Evolutionary conservation across 805 yeast species (phyloP), one percentile per base, ranked within the genome.

Genomic region (Ogataea polymorpha): DNA sequence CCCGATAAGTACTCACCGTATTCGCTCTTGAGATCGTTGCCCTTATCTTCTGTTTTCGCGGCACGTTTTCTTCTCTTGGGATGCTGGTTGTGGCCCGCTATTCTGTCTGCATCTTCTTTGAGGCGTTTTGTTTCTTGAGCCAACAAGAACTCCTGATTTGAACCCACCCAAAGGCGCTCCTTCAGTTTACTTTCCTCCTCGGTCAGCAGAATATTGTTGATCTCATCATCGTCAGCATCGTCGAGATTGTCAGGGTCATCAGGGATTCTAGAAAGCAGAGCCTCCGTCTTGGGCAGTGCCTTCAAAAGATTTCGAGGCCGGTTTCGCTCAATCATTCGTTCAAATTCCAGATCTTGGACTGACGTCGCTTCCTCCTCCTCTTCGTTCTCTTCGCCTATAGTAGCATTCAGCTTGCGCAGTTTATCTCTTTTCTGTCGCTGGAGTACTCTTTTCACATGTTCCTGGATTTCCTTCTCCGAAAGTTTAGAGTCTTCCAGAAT

Each of bases 91-190:
- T 84, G 86, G 5, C 98, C 99, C 0, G 91, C 83, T 23, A 86
- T 75, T 44, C 76, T 79, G 64, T 93, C 98, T 0, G 96, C 93
- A 58, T 89, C 96, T 38, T 75, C 74, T 59, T 90, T 87, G 45
- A 91, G 69, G 47, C 90, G 69, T 56, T 87, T 89, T 51, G 79
- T 77, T 54, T 91, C 97, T 62, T 88, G 96, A 35, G 84, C 93
- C 7, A 87, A 59, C 41, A 93, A 65, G 57, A 78, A 93, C 21
- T 90, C 98, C 45, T 85, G 86, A 62, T 95, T 90, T 28, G 87
- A 71, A 2, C 93, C 90, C 39, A 85, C 80, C 98, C 99, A 93
- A 3, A 90, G 77, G 45, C 84, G 72, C 51, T 88, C 90, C 61
- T 91, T 93, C 48, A 82, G 59, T 42, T 67, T 72, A 9, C 81